Evolutionary conservation across 352 stramenopile species (phyloP).

Genomic region (Plasmopara muralis): DNA sequence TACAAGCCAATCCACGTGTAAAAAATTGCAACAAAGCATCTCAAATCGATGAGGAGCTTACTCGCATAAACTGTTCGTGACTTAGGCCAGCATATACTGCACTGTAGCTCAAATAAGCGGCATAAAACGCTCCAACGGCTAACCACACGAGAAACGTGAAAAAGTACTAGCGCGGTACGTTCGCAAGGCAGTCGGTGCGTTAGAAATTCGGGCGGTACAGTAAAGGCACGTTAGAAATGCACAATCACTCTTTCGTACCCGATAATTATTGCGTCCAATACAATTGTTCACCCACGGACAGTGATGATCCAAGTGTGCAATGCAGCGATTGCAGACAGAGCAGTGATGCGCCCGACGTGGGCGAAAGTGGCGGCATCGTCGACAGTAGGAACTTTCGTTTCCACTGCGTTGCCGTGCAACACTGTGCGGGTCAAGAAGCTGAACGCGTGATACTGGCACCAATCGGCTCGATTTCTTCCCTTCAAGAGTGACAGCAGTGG

Average conservation of each 20-base stretch:
- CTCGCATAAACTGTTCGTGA: constrained; percentile 49
- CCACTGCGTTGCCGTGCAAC: constrained; percentile 25
- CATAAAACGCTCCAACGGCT: constrained; percentile 46
- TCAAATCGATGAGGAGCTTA: constrained; percentile 13
- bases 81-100: constrained; percentile 51
- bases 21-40: neutral
- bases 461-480: constrained; percentile 3
- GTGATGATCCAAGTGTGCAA: constrained; percentile 97
- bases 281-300: constrained; percentile 98
- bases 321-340: constrained; percentile 83
- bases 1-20: constrained; percentile 5
- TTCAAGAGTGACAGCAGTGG: constrained; percentile 11
- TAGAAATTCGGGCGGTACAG: neutral
- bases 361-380: constrained; percentile 42
- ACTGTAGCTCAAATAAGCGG: constrained; percentile 45
- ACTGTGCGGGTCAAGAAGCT: constrained; percentile 32
- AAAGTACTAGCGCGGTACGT: constrained; percentile 46
- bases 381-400: constrained; percentile 39
- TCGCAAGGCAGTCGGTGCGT: too few relatives aligned
- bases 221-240: neutral
- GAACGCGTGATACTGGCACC: constrained; percentile 21
- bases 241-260: constrained; percentile 25
- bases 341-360: constrained; percentile 55
- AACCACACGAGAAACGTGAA: constrained; percentile 72
- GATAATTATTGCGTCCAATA: constrained; percentile 95